Conservation (phyloP, 1,139 yeast genomes). For the Hanseniaspora uvarum region DNA sequence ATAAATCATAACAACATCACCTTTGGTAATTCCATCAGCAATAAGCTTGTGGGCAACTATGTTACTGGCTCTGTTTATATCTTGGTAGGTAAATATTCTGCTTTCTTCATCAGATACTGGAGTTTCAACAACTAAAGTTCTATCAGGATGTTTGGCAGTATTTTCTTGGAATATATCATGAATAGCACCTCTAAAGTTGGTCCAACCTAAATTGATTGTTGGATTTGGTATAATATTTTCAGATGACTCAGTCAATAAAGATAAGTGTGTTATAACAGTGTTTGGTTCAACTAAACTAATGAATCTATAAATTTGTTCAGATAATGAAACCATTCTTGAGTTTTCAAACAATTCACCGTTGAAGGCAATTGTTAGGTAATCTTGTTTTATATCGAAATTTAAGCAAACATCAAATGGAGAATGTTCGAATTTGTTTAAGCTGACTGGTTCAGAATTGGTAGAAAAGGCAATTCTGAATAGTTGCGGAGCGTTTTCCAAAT, state of each 20-base stretch:
- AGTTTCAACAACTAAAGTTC: constrained; percentile 87
- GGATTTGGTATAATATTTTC: constrained; percentile 68
- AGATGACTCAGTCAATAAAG: constrained; percentile 59
- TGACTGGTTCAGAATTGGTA: constrained; percentile 20
- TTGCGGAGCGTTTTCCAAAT: constrained; percentile 49
- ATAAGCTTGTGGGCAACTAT: constrained; percentile 82
- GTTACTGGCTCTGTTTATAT: constrained; percentile 88
- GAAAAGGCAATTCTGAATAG: constrained; percentile 38
- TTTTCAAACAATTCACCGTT: constrained; percentile 66
- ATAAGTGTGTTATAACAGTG: constrained; percentile 50
- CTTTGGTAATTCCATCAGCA: constrained; percentile 68
- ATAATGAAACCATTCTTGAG: constrained; percentile 57
- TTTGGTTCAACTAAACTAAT: constrained; percentile 32
- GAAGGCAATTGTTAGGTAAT: constrained; percentile 34
- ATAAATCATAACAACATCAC: constrained; percentile 94
- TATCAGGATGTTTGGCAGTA: constrained; percentile 72
- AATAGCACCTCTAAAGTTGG: constrained; percentile 83
- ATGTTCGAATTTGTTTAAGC: constrained; percentile 24
- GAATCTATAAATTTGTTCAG: constrained; percentile 62
- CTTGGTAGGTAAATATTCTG: constrained; percentile 68
- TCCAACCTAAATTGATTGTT: constrained; percentile 76
- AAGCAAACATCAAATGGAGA: constrained; percentile 27
- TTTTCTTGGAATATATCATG: constrained; percentile 87
- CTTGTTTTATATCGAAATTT: constrained; percentile 21
- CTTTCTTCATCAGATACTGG: constrained; percentile 55